Conservation (phyloP, 352 stramenopile species). For the Aphanomyces stellatus region DNA sequence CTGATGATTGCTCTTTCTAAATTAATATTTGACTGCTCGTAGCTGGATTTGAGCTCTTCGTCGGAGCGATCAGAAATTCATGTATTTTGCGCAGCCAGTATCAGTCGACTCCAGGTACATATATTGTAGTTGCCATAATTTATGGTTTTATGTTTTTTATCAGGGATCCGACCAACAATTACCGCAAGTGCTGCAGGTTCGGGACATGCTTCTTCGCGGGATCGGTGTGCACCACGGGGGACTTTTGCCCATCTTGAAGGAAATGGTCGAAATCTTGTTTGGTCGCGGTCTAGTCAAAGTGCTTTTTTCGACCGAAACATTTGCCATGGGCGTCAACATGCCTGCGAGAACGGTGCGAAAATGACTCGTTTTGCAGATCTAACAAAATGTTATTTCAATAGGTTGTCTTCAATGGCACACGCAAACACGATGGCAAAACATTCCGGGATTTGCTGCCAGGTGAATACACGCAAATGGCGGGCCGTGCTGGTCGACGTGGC, state of each 20-base stretch:
- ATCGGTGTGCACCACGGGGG: slow-evolving; percentile 99
- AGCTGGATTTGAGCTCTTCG: slow-evolving; percentile 58
- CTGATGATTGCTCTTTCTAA: not conserved
- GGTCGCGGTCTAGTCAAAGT: slow-evolving; percentile 97
- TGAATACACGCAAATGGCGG: slow-evolving; percentile 95
- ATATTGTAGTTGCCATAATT: too few species aligned
- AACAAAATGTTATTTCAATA: not conserved
- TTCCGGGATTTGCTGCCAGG: slow-evolving; percentile 95
- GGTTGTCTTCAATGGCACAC: slow-evolving; percentile 95
- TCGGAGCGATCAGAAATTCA: slow-evolving; percentile 80
- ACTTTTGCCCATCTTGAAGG: slow-evolving; percentile 98
- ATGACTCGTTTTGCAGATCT: not conserved
- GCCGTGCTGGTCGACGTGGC: slow-evolving; percentile 94
- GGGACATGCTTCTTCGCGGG: slow-evolving; percentile 93
- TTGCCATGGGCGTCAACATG: slow-evolving; percentile 99
- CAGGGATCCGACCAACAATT: slow-evolving; percentile 30
- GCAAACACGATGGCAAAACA: slow-evolving; percentile 95
- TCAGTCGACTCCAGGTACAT: slow-evolving; percentile 49
- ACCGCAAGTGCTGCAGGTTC: slow-evolving; percentile 61
- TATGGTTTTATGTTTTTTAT: too few species aligned
- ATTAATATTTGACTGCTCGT: slow-evolving; percentile 42
- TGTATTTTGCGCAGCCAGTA: slow-evolving; percentile 64
- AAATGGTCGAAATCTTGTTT: slow-evolving; percentile 92
- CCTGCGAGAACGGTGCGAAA: slow-evolving; percentile 90
- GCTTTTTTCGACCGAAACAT: slow-evolving; percentile 98